Percentiles rank a stretch among this genome's conserved stretches.
phyloP scores from a whole-genome alignment of 192 early-diverging fungal species.

The Coemansia sp. region DNA sequence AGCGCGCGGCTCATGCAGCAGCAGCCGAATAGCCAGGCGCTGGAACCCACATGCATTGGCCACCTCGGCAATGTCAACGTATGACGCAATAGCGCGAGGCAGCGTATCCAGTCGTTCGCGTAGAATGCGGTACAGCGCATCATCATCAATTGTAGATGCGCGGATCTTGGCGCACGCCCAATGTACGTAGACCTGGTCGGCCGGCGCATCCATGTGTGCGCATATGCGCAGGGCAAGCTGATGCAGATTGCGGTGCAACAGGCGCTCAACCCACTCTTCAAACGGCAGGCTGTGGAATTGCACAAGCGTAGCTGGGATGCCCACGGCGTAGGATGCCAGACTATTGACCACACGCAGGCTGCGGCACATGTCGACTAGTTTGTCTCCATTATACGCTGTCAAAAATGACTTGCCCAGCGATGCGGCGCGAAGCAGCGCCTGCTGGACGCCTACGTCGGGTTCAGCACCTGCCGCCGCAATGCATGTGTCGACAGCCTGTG shows the following conservation, averaged over 20 bases:
- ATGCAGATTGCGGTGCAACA: constrained; percentile 82
- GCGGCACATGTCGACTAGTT: constrained; percentile 86
- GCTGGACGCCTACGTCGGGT: constrained; percentile 73
- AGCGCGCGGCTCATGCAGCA: constrained; percentile 92
- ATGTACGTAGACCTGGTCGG: constrained; percentile 82
- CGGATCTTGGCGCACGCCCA: constrained; percentile 98
- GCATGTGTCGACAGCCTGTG: constrained; percentile 86
- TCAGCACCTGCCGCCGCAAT: constrained; percentile 92
- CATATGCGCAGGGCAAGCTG: constrained; percentile 83
- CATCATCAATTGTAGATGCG: constrained; percentile 76
- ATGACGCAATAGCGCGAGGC: constrained; percentile 55
- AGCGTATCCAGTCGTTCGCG: constrained; percentile 74
- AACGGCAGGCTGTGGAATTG: constrained; percentile 76
- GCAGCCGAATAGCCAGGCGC: constrained; percentile 72
- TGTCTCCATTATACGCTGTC: constrained; percentile 79
- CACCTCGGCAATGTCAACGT: constrained; percentile 88
- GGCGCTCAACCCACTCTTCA: constrained; percentile 77
- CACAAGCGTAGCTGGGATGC: constrained; percentile 82
- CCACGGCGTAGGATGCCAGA: constrained; percentile 79
- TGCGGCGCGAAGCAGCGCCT: constrained; percentile 76
- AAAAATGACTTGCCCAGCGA: constrained; percentile 93
- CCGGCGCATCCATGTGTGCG: constrained; percentile 76
- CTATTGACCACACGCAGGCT: constrained; percentile 86
- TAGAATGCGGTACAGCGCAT: constrained; percentile 76
- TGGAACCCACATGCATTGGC: constrained; percentile 83